Evolutionary conservation across 768 basidiomycete genomes (phyloP), one percentile per base, ranked within the genome.

Genomic region (Calocera cornea): DNA sequence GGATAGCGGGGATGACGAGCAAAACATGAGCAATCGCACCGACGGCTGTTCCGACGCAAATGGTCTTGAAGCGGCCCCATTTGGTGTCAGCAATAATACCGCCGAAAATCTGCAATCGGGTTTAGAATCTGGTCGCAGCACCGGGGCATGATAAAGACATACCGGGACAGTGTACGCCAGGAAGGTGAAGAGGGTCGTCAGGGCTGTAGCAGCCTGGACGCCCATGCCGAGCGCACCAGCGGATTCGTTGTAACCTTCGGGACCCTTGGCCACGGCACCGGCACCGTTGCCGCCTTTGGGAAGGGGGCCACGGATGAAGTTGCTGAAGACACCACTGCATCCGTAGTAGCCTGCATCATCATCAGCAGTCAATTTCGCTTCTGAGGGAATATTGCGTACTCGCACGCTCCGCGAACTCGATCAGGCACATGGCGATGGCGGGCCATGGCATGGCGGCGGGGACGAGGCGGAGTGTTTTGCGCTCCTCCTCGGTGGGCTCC

Each of bases 41-140:
- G 44, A 75, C 66, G 24, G 67, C 69, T 7, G 73, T 72, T 34
- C 74, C 74, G 36, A 74, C 70, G 36, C 69, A 69, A 65, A 76
- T 73, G 17, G 75, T 75, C 68, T 73, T 74, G 72, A 75, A 76
- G 63, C 75, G 68, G 54, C 75, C 75, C 74, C 73, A 74, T 50
- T 72, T 72, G 34, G 72, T 74, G 69, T 76, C 76, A 24, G 76
- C 71, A 54, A 76, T 44, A 68, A 76, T 74, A 41, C 72, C 75
- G 47, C 75, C 77, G 2, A 69, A 34, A 65, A 74, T 72, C 41
- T 64, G 47, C n/a, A 38, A 31, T 60, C 2, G 7, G 3, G 3
- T 24, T 63, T 60, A 67, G 50, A 14, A 33, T 17, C 7, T 24
- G 16, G 7, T 47, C 19, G 19, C 7, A 8, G 19, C 19, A 47